These are phyloP conservation scores for Dactylella cylindrospora DNA, from an alignment of 2,329 filamentous ascomycete species.

Conservation along the genomic window DNA sequence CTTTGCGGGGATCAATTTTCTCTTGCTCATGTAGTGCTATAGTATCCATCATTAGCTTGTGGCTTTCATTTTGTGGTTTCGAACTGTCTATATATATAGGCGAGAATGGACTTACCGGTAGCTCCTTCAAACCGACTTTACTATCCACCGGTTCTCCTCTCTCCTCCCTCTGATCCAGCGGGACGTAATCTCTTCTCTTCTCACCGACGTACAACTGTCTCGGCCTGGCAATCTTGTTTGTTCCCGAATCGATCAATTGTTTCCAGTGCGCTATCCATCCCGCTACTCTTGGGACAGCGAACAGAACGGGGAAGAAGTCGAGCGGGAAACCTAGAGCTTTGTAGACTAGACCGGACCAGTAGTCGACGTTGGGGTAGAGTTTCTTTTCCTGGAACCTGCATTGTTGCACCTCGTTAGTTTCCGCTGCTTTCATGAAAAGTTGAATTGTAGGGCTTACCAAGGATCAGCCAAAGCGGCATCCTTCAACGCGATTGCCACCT, in stretches of 20 bases:
- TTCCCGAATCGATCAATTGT: conserved; percentile 56
- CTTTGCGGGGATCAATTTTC: conserved; percentile 25
- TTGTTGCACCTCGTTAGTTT: not conserved
- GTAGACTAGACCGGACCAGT: conserved; percentile 59
- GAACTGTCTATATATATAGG: not conserved
- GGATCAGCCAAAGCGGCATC: conserved; percentile 50
- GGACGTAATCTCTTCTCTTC: conserved; percentile 55
- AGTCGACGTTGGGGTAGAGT: conserved; percentile 59
- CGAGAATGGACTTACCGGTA: conserved; percentile 39
- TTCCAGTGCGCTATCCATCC: conserved; percentile 60
- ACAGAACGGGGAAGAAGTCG: conserved; percentile 59
- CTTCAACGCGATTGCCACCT: conserved; percentile 56
- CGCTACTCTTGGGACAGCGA: conserved; percentile 58
- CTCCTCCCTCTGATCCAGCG: conserved; percentile 51
- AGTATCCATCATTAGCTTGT: not conserved
- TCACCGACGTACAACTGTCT: conserved; percentile 58
- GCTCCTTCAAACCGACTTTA: conserved; percentile 47
- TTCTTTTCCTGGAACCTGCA: conserved; percentile 56
- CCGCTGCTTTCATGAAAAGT: conserved; percentile 55
- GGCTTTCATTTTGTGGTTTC: not conserved
- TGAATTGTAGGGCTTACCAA: conserved; percentile 19
- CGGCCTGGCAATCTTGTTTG: conserved; percentile 59
- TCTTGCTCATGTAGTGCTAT: conserved; percentile 43
- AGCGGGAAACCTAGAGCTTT: conserved; percentile 60
- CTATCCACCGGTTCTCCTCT: conserved; percentile 48